Evolutionary conservation across 1,284 basidiomycete genomes (phyloP), one percentile per base, ranked within the genome.

Genomic region (Heterobasidion occidentale): DNA sequence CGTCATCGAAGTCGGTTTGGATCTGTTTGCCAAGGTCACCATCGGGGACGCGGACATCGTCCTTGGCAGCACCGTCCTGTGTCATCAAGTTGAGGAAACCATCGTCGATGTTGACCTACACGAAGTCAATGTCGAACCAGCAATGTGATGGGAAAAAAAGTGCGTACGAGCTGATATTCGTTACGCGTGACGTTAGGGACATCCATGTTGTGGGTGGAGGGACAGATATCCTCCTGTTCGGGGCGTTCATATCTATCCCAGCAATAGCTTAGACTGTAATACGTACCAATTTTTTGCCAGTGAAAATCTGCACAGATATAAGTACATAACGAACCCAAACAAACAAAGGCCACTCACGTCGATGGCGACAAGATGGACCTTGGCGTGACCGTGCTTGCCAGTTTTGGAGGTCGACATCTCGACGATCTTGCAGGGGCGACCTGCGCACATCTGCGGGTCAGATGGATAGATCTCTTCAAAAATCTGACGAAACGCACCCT

Each of bases 401-500:
- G 94, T 97, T 86, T 99, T 99, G 72, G 96, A 99, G 78, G 97
- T 99, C 63, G 95, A 98, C 96, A 99, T 99, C 70, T 94, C 94
- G 67, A 95, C 88, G 76, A 97, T 96, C 83, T 98, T 98, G 92
- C 96, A 99, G 64, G 96, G 96, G 68, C 94, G 89, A 66, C 88
- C 88, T 88, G 63, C 12, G 46, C 20, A 11, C 54, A 48, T 17
- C 51, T 36, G 38, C 51, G 3, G 8, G 47, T 47, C 8, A 54
- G 45, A 64, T 53, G 42, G 47, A 59, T 27, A 47, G 33, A 42
- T 35, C 19, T 5, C 36, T 33, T 42, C 35, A 45, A 53, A 36
- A 36, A 19, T 35, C 36, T 36, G 2, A 15, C 5, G 53, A 38
- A 20, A 64, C 67, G 35, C 57, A 83, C 87, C 81, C 83, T 98